phyloP scores from a whole-genome alignment of 306 rosid species.

The Spatholobus suberectus region DNA sequence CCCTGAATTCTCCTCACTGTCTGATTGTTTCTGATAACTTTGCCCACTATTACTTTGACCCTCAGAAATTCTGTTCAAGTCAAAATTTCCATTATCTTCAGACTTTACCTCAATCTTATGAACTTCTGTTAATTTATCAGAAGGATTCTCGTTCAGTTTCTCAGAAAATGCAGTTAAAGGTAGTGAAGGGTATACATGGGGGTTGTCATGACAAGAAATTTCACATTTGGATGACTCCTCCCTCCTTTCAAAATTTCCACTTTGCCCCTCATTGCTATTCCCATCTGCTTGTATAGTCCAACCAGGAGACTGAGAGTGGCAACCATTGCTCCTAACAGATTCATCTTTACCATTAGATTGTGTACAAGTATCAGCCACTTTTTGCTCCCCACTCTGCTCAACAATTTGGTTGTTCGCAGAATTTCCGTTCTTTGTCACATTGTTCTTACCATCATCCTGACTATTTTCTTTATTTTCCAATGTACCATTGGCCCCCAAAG shows the following conservation, averaged over 20 bases:
- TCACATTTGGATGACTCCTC: slow-evolving; percentile 53
- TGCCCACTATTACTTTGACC: slow-evolving; percentile 58
- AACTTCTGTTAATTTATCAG: slow-evolving; percentile 52
- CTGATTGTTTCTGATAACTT: slow-evolving; percentile 63
- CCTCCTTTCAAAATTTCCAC: slow-evolving; percentile 45
- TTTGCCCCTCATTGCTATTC: slow-evolving; percentile 54
- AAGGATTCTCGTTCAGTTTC: slow-evolving; percentile 43
- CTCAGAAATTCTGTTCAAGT: slow-evolving; percentile 50
- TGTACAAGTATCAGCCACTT: slow-evolving; percentile 48
- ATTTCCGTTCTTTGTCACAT: slow-evolving; percentile 41
- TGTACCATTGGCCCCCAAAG: slow-evolving; percentile 33
- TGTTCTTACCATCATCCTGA: slow-evolving; percentile 39
- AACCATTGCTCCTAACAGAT: slow-evolving; percentile 53
- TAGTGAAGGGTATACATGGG: slow-evolving; percentile 51
- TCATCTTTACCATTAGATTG: slow-evolving; percentile 54
- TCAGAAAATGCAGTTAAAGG: slow-evolving; percentile 53
- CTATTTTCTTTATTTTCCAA: slow-evolving; percentile 48
- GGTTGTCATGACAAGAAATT: slow-evolving; percentile 41
- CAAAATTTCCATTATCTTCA: slow-evolving; percentile 56
- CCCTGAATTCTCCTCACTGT: slow-evolving; percentile 71
- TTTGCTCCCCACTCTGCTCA: slow-evolving; percentile 45
- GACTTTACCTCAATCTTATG: slow-evolving; percentile 39
- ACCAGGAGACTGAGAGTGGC: slow-evolving; percentile 57
- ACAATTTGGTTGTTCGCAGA: slow-evolving; percentile 40
- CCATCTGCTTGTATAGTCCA: slow-evolving; percentile 54